Evolutionary conservation across 768 basidiomycete genomes (phyloP).

Genomic region (Filobasidium wieringae): DNA sequence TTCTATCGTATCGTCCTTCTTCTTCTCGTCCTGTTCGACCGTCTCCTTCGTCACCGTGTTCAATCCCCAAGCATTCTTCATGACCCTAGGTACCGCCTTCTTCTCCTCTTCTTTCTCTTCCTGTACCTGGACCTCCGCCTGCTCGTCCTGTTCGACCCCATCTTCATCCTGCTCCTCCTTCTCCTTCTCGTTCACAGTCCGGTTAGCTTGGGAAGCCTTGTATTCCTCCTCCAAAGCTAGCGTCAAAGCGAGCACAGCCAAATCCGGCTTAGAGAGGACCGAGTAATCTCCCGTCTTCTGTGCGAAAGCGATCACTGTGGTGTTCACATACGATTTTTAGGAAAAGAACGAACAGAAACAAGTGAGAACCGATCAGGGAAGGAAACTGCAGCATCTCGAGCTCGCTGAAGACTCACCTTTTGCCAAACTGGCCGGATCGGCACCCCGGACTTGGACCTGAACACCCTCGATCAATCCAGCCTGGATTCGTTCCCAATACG

Average conservation of each 20-base stretch:
- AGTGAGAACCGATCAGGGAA: too few species aligned
- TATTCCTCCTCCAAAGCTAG: slow-evolving; percentile 46
- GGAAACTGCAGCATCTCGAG: not conserved
- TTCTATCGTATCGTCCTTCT: too few species aligned
- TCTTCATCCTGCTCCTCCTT: slow-evolving; percentile 8
- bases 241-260: slow-evolving; percentile 80
- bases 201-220: too few species aligned
- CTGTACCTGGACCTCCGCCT: slow-evolving; percentile 17
- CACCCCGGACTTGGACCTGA: slow-evolving; percentile 57
- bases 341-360: too few species aligned
- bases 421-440: slow-evolving; percentile 46
- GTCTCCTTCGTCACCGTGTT: too few species aligned
- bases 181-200: slow-evolving; percentile 40
- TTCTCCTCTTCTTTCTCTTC: too few species aligned
- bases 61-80: too few species aligned
- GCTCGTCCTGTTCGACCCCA: not conserved
- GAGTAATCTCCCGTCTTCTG: slow-evolving; percentile 94
- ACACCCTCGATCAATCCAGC: slow-evolving; percentile 52
- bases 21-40: too few species aligned
- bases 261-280: slow-evolving; percentile 79
- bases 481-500: slow-evolving; percentile 46
- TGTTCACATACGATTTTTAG: too few species aligned
- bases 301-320: slow-evolving; percentile 84
- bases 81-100: too few species aligned
- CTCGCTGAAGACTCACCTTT: slow-evolving; percentile 12